A percentile compares a stretch with the other conserved stretches of the same genome.
Evolutionary conservation across 495 filamentous ascomycete species (phyloP).

Genomic region (Mytilinidion resinicola): DNA sequence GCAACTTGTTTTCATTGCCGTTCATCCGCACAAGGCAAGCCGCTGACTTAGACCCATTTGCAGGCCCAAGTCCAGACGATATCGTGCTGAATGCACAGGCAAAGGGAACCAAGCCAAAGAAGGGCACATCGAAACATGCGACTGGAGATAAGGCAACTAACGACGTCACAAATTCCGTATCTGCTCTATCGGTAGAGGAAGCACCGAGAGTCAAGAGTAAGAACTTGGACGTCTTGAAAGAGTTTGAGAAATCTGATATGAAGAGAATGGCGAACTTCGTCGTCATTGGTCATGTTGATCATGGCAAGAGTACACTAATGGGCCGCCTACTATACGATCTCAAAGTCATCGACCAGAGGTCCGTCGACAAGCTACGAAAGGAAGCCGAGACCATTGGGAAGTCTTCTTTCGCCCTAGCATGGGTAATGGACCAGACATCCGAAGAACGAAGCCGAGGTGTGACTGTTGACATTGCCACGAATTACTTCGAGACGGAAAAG

Average conservation of each 20-base stretch:
- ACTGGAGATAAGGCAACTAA: slow-evolving; percentile 44
- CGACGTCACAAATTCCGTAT: slow-evolving; percentile 35
- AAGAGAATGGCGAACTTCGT: slow-evolving; percentile 92
- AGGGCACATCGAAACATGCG: slow-evolving; percentile 38
- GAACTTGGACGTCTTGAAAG: slow-evolving; percentile 76
- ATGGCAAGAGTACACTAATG: slow-evolving; percentile 97
- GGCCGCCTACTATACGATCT: slow-evolving; percentile 86
- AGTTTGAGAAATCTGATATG: slow-evolving; percentile 64
- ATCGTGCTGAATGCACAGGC: slow-evolving; percentile 76
- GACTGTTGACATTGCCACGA: slow-evolving; percentile 95
- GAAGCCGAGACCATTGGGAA: slow-evolving; percentile 91
- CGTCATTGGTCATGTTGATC: slow-evolving; percentile 97
- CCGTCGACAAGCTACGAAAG: slow-evolving; percentile 76
- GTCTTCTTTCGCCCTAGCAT: slow-evolving; percentile 90
- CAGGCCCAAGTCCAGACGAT: slow-evolving; percentile 92
- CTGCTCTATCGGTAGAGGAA: slow-evolving; percentile 59
- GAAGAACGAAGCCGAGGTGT: slow-evolving; percentile 86
- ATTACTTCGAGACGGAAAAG: slow-evolving; percentile 81
- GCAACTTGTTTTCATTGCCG: slow-evolving; percentile 45
- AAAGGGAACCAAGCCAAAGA: slow-evolving; percentile 58
- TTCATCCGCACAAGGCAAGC: slow-evolving; percentile 44
- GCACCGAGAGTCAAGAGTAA: slow-evolving; percentile 72
- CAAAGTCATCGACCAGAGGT: slow-evolving; percentile 77
- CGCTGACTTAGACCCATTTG: slow-evolving; percentile 60
- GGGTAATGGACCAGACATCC: slow-evolving; percentile 85